Percentiles rank a stretch among this genome's conserved stretches.
Evolutionary conservation across 2,329 filamentous ascomycete species (phyloP).

Genomic region (Pseudopyricularia cyperi): DNA sequence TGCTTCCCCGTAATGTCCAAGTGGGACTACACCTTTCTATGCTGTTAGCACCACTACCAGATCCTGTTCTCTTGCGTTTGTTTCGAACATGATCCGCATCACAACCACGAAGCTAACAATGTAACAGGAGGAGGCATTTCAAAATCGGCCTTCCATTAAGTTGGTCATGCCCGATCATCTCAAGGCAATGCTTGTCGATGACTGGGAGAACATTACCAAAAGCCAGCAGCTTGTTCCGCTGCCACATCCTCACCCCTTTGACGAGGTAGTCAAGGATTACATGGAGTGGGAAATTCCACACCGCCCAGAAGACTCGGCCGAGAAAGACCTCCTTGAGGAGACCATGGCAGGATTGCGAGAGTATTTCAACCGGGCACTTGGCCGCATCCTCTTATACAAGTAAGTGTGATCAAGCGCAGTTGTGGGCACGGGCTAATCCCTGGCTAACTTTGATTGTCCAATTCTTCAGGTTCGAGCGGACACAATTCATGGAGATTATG

Average conservation of each 20-base stretch:
- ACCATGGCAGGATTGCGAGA: slow-evolving; percentile 74
- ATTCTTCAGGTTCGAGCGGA: slow-evolving; percentile 64
- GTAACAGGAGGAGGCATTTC: slow-evolving; percentile 73
- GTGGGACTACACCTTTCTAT: background rate
- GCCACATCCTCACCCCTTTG: slow-evolving; percentile 64
- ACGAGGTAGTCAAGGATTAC: slow-evolving; percentile 71
- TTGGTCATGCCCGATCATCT: slow-evolving; percentile 78
- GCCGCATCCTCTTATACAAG: slow-evolving; percentile 78
- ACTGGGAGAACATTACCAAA: slow-evolving; percentile 98
- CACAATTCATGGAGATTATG: slow-evolving; percentile 70
- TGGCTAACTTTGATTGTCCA: background rate
- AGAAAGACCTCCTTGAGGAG: slow-evolving; percentile 80
- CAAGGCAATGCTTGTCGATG: slow-evolving; percentile 87
- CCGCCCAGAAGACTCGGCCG: slow-evolving; percentile 51
- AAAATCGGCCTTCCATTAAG: slow-evolving; percentile 71
- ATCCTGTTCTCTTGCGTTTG: background rate
- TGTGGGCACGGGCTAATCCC: background rate
- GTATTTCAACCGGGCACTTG: slow-evolving; percentile 86
- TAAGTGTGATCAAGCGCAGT: slow-evolving; percentile 18
- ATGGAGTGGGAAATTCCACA: slow-evolving; percentile 54
- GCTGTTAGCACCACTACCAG: background rate
- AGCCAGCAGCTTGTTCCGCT: slow-evolving; percentile 81
- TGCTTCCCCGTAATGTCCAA: background rate
- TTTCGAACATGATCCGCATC: too few species aligned
- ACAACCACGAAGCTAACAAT: background rate